These are phyloP conservation scores for Phenoliferia sp. DNA, from an alignment of 1,284 basidiomycete species.

Conservation along the genomic window DNA sequence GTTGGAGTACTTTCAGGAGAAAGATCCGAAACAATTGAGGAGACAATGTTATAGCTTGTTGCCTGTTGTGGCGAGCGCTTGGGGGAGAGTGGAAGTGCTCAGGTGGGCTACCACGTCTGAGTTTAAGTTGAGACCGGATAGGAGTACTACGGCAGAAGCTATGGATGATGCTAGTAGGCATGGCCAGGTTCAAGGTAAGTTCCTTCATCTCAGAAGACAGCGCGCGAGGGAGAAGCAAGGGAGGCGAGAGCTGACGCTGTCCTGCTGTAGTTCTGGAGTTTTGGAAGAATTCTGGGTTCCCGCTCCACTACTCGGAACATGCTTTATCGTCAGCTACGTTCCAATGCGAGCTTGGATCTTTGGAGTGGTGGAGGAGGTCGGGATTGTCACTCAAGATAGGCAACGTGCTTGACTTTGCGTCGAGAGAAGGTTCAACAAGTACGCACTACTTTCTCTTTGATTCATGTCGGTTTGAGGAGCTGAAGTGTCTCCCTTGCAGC, in stretches of 20 bases:
- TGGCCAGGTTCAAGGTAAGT: constrained; percentile 53
- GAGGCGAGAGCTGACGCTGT: neutral
- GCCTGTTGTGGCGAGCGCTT: constrained; percentile 38
- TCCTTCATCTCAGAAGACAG: too few species aligned
- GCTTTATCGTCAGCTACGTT: constrained; percentile 69
- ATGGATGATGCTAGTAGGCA: constrained; percentile 56
- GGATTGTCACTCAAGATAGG: constrained; percentile 66
- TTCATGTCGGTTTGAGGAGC: neutral
- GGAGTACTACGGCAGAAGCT: constrained; percentile 27
- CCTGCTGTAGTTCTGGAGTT: constrained; percentile 57
- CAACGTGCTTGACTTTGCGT: constrained; percentile 71
- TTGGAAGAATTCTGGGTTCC: constrained; percentile 57
- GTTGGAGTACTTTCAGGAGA: constrained; percentile 61
- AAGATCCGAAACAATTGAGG: constrained; percentile 47
- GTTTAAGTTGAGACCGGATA: constrained; percentile 14
- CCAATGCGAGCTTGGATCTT: constrained; percentile 62
- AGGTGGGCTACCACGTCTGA: constrained; percentile 48
- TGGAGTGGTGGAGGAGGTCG: constrained; percentile 69
- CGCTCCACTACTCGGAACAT: constrained; percentile 59
- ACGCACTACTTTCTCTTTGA: neutral
- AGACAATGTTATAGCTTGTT: constrained; percentile 29
- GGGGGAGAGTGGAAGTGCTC: constrained; percentile 40
- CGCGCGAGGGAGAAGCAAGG: neutral
- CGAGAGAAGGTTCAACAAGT: constrained; percentile 51
- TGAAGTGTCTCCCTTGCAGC: constrained; percentile 7